Base-by-base conservation (phyloP, 2,329 filamentous ascomycete genomes). In the Alternaria alternata region DNA sequence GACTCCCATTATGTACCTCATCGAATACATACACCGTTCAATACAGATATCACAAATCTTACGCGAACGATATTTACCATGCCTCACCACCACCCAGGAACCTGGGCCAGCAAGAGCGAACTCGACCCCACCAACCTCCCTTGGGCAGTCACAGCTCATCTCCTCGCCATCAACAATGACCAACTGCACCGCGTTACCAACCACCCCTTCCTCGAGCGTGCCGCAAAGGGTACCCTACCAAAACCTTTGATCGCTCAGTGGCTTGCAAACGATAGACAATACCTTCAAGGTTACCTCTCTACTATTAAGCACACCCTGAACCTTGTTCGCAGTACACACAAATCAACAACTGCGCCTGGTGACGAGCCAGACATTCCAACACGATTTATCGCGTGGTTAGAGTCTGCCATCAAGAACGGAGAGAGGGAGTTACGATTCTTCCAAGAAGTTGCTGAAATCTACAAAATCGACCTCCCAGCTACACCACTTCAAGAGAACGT, bases 231-330 rank as follows among this genome's bases (percentile, higher is more conserved):
- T 5, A 66, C 60, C n/a, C 65, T 77, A 11, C 63, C 74, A 9
- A 76, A 76, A 53, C n/a, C 61, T 4, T 26, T 68, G 9, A 68
- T 77, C n/a, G 69, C 73, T 4, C 60, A 71, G 53, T 78, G 75
- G 75, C 72, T 78, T 16, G 72, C 73, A 43, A 75, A 77, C 34
- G 75, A 78, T 42, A 65, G 71, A 1, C 64, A 75, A 12, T 78
- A 78, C 51, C 69, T 77, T 53, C 68, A 68, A 51, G 71, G 71
- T 57, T 77, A 77, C 53, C 72, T 76, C 49, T 65, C 60, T 9
- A 66, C 71, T 6, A 67, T 65, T 28, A 73, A 67, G 20, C 48
- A 69, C 34, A 70, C 74, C 2, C 62, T 73, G 5, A 66, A 57
- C n/a, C 57, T 72, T 7, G 16, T 72, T 16, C 64, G 61, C 14